Percentiles rank a stretch among this genome's conserved stretches.
Evolutionary conservation across 768 basidiomycete species (phyloP).

Genomic region (Lentinula edodes): DNA sequence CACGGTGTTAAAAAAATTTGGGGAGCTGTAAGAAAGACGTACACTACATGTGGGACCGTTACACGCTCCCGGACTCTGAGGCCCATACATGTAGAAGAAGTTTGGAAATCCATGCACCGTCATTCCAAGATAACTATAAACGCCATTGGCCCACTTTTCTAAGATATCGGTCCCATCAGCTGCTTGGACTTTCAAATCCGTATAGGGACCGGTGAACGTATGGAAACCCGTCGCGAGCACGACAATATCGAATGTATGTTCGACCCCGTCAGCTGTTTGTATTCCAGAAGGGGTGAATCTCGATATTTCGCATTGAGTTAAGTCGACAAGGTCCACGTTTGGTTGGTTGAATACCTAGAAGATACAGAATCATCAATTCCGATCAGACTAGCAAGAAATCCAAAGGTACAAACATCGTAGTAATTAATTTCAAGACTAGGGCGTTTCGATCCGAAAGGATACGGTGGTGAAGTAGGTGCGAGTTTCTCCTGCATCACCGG

Average conservation of each 20-base stretch:
- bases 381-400: neutral
- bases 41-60: conserved; percentile 21
- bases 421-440: conserved; percentile 16
- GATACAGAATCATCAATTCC: neutral
- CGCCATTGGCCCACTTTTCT: conserved; percentile 18
- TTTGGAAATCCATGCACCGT: conserved; percentile 16
- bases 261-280: conserved; percentile 14
- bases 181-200: conserved; percentile 16
- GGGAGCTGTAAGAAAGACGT: neutral
- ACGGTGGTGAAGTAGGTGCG: conserved; percentile 15
- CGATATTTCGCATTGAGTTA: conserved; percentile 15
- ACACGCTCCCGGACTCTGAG: conserved; percentile 20
- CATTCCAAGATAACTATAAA: conserved; percentile 20
- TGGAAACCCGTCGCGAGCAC: conserved; percentile 21
- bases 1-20: neutral
- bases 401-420: conserved; percentile 1
- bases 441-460: conserved; percentile 22
- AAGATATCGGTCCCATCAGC: conserved; percentile 13
- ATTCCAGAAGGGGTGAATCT: conserved; percentile 17
- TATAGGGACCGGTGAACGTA: conserved; percentile 17
- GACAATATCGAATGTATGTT: conserved; percentile 17
- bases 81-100: conserved; percentile 21
- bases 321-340: conserved; percentile 17
- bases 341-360: conserved; percentile 19
- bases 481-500: conserved; percentile 17